phyloP scores from a whole-genome alignment of 192 early-diverging fungal species.

The Geranomyces variabilis region DNA sequence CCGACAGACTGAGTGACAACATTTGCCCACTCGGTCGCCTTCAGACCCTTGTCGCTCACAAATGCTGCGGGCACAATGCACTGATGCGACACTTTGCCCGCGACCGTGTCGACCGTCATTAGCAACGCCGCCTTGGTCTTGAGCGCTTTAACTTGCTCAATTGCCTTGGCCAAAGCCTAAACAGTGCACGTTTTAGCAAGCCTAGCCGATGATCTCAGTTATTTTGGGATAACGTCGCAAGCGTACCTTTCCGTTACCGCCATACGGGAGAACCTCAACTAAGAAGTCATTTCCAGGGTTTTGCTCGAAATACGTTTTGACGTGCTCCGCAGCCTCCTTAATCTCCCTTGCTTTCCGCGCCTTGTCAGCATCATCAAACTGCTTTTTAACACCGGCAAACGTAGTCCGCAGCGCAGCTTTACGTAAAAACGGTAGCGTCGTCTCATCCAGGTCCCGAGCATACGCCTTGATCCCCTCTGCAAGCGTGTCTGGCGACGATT shows the following conservation, averaged over 20 bases:
- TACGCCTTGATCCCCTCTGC: conserved; percentile 76
- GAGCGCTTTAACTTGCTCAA: conserved; percentile 77
- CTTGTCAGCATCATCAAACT: conserved; percentile 88
- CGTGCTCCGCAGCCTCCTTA: conserved; percentile 79
- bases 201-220: too few relatives aligned
- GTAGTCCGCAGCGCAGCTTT: conserved; percentile 75
- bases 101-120: conserved; percentile 71
- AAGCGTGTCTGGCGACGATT: conserved; percentile 49
- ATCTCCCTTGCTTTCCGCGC: conserved; percentile 79
- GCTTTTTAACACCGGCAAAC: conserved; percentile 77
- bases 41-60: conserved; percentile 80
- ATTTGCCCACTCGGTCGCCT: conserved; percentile 89
- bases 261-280: conserved; percentile 67
- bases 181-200: too few relatives aligned
- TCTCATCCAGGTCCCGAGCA: conserved; percentile 70
- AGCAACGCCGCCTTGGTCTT: conserved; percentile 87
- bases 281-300: conserved; percentile 63
- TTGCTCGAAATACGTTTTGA: conserved; percentile 73
- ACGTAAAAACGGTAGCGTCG: conserved; percentile 75
- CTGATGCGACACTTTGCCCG: conserved; percentile 74
- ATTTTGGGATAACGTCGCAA: too few relatives aligned
- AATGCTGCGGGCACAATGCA: conserved; percentile 70
- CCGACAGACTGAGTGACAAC: conserved; percentile 81
- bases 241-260: conserved; percentile 75
- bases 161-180: conserved; percentile 76